Base-by-base conservation (phyloP, 176 grass and related monocot genomes). In the Sorghum bicolor region DNA sequence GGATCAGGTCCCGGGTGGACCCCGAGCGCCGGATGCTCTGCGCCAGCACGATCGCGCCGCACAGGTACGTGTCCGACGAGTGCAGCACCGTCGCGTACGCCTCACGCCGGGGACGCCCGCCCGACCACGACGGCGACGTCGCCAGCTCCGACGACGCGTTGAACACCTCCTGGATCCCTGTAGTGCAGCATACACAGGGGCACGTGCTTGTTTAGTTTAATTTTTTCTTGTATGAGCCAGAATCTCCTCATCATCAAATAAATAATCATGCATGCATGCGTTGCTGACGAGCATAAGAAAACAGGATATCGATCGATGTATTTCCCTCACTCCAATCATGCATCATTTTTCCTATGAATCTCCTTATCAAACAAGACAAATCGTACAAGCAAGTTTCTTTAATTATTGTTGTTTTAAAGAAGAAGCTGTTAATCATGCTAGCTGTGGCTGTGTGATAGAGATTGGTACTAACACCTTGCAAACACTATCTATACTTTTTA, bases 71-170 rank as follows among this genome's bases (percentile, higher is more conserved):
- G 76, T 95, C 93, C 16, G 96, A 93, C 45, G 96, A 98, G 91
- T 98, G 96, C n/a, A 98, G 93, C 41, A 98, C 91, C 52, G 96
- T 98, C 16, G 87, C 96, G 65, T 98, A 98, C 33, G 96, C 96
- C 85, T 93, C 92, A 5, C 95, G 88, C 4, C 69, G 89, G 11
- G 79, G 70, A 24, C 30, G 82, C 10, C 33, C 52, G 47, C 12
- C 61, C 25, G 5, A 25, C 13, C 10, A 26, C 34, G 29, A 0
- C 37, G 44, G 32, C 43, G 52, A 1, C 26, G 37, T 1, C 13
- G 24, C 1, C 3, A 75, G 24, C 4, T 33, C 71, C 11, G 67
- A 79, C 37, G 78, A 88, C 32, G 43, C 64, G 45, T 86, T 67
- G 29, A 89, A 75, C 84, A 87, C 88, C 20, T 79, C 72, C 5